phyloP scores from a whole-genome alignment of 1,284 basidiomycete genomes.

The Ustilago xerochloae region DNA sequence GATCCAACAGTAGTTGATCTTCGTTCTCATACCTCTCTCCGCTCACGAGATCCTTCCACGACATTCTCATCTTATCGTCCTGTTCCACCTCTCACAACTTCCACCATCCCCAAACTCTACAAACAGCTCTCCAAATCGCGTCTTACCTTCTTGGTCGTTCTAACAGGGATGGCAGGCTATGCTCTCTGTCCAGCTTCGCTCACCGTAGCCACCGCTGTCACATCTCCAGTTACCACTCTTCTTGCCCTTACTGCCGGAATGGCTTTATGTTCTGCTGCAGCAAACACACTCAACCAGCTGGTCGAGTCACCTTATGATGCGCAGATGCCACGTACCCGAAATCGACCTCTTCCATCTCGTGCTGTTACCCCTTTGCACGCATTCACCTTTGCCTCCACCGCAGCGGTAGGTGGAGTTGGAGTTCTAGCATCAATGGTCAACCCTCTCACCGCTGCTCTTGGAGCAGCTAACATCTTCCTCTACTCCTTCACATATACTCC shows the following conservation, averaged over 20 bases:
- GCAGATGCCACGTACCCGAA: slow-evolving; percentile 92
- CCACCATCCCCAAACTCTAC: slow-evolving; percentile 71
- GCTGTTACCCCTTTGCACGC: slow-evolving; percentile 87
- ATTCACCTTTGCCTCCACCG: slow-evolving; percentile 78
- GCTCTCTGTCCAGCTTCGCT: slow-evolving; percentile 76
- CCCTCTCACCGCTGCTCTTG: slow-evolving; percentile 85
- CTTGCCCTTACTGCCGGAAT: slow-evolving; percentile 90
- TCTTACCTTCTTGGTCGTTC: slow-evolving; percentile 86
- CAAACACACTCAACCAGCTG: slow-evolving; percentile 94
- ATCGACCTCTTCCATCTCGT: slow-evolving; percentile 85
- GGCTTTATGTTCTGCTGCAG: slow-evolving; percentile 88
- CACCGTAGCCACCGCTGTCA: slow-evolving; percentile 25
- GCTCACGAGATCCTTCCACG: slow-evolving; percentile 27
- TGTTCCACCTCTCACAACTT: slow-evolving; percentile 28
- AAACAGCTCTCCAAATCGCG: slow-evolving; percentile 86
- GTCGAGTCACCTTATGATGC: slow-evolving; percentile 96
- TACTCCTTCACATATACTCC: slow-evolving; percentile 94
- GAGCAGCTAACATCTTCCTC: slow-evolving; percentile 84
- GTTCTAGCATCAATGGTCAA: slow-evolving; percentile 88
- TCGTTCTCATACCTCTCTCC: slow-evolving; percentile 26
- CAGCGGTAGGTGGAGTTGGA: slow-evolving; percentile 81
- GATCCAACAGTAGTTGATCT: slow-evolving; percentile 49
- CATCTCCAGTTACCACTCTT: slow-evolving; percentile 70
- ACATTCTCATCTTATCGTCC: slow-evolving; percentile 47
- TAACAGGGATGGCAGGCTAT: slow-evolving; percentile 92